Percentiles rank a stretch among this genome's conserved stretches.
Conservation (phyloP, 2,329 filamentous ascomycete genomes). For the Xylariaceae sp. region DNA sequence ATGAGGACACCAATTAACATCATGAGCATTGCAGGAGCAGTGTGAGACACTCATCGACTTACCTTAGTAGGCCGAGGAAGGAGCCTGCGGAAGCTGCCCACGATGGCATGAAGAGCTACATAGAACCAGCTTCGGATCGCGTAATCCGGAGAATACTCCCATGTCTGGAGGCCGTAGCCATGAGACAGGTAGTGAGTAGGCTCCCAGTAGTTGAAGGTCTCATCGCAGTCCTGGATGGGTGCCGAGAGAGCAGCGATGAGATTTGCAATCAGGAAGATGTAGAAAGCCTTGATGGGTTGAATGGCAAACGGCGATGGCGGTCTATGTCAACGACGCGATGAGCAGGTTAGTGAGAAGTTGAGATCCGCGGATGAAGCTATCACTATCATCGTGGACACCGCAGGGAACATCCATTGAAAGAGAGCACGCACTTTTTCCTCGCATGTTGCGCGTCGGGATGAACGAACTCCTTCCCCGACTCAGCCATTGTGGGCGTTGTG, state of each 20-base stretch:
- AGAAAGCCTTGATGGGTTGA: slow-evolving; percentile 72
- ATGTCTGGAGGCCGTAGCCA: slow-evolving; percentile 90
- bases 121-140: slow-evolving; percentile 96
- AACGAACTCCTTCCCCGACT: slow-evolving; percentile 22
- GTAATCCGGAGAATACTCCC: slow-evolving; percentile 96
- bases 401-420: background rate
- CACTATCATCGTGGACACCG: background rate
- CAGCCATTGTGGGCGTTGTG: slow-evolving; percentile 22
- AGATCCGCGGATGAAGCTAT: no score
- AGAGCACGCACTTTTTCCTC: slow-evolving; percentile 30
- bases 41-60: slow-evolving; percentile 2
- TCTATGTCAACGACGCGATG: slow-evolving; percentile 28
- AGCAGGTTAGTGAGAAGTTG: background rate
- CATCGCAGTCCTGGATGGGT: slow-evolving; percentile 96
- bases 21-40: background rate
- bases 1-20: slow-evolving; percentile 11
- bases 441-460: slow-evolving; percentile 31
- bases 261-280: slow-evolving; percentile 69
- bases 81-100: slow-evolving; percentile 62
- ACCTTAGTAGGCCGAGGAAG: slow-evolving; percentile 58
- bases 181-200: slow-evolving; percentile 90
- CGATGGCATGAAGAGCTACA: slow-evolving; percentile 68
- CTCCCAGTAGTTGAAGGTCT: slow-evolving; percentile 99
- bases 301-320: slow-evolving; percentile 56
- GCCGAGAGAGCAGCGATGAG: slow-evolving; percentile 72